Conservation (phyloP, 2,329 filamentous ascomycete genomes). For the Talaromyces sp. region DNA sequence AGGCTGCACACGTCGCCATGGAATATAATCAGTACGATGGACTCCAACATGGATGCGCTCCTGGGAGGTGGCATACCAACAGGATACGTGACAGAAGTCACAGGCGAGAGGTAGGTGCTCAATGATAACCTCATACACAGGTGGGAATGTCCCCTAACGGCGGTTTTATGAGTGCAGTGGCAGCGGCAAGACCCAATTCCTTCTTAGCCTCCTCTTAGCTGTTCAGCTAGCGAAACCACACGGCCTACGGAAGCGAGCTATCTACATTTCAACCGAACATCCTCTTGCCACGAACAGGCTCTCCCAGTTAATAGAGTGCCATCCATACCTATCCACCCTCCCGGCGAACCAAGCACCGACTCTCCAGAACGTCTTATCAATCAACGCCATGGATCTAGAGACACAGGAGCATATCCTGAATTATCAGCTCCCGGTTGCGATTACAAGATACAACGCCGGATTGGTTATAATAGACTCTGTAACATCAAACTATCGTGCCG, state of each 20-base stretch:
- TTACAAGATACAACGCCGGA: conserved; percentile 74
- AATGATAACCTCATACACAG: background rate
- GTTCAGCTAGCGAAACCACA: conserved; percentile 76
- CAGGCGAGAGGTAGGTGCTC: conserved; percentile 73
- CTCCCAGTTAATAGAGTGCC: conserved; percentile 71
- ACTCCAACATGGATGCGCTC: conserved; percentile 68
- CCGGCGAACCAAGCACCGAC: conserved; percentile 57
- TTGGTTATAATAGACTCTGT: conserved; percentile 88
- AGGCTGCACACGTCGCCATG: conserved; percentile 45
- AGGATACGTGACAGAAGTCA: conserved; percentile 83
- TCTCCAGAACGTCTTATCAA: conserved; percentile 75
- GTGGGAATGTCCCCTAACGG: too few relatives aligned
- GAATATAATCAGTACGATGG: conserved; percentile 76
- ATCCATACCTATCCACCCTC: conserved; percentile 61
- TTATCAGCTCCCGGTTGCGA: conserved; percentile 87
- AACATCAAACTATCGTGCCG: conserved; percentile 91
- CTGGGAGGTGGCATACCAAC: conserved; percentile 79
- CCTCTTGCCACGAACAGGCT: conserved; percentile 80
- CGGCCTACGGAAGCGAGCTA: conserved; percentile 71
- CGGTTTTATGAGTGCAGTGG: conserved; percentile 59
- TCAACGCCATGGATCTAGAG: conserved; percentile 85
- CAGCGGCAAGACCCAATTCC: conserved; percentile 91
- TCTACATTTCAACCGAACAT: conserved; percentile 95
- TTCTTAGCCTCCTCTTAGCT: conserved; percentile 80
- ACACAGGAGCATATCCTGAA: conserved; percentile 92